Base-by-base conservation (phyloP, 2,329 filamentous ascomycete species). In the Talaromyces sp. region DNA sequence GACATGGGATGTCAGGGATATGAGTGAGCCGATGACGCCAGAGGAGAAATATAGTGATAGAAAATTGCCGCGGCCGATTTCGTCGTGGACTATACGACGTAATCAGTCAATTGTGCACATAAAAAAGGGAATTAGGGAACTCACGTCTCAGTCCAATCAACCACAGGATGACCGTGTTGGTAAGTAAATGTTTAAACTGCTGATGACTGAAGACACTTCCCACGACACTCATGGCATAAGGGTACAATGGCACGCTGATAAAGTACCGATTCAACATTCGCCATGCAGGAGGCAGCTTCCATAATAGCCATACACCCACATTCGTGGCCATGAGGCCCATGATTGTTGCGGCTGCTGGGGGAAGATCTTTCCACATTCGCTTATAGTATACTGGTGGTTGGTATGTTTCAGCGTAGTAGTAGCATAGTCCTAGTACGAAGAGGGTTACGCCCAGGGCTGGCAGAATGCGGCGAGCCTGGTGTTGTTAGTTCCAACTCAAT, bases 151-250 rank as follows among this genome's bases (percentile, higher is more conserved):
- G 80, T 1, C 85, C 86, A 63, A 87, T 80, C 63, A 86, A 76
- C 75, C 80, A 83, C 35, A 89, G 72, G 33, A 82, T 77, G 59
- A 82, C 70, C 78, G 87, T 84, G 70, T 89, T 89, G 13, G 74
- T 73, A 22, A 79, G 73, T 4, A 86, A 70, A 73, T 89, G 87
- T 54, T 73, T 73, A 62, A 83, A 72, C 8, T 79, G 77, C 58
- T 87, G 81, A 73, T 89, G 87, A 64, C 83, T 84, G 74, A 88
- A 87, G 11, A 82, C 75, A 70, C 82, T 84, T 19, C 84, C 82
- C 5, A 89, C 68, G 62, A 85, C 75, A 66, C 83, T 83, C 8
- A 83, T 65, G 9, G 84, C 79, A 65, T 81, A 80, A 0, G 86
- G 86, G 66, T 83, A 84, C 19, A 81, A 79, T 3, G 84, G 81